A percentile compares a stretch with the other conserved stretches of the same genome.
Evolutionary conservation across 306 rosid genomes (phyloP).

Genomic region (Nissolia schottii): DNA sequence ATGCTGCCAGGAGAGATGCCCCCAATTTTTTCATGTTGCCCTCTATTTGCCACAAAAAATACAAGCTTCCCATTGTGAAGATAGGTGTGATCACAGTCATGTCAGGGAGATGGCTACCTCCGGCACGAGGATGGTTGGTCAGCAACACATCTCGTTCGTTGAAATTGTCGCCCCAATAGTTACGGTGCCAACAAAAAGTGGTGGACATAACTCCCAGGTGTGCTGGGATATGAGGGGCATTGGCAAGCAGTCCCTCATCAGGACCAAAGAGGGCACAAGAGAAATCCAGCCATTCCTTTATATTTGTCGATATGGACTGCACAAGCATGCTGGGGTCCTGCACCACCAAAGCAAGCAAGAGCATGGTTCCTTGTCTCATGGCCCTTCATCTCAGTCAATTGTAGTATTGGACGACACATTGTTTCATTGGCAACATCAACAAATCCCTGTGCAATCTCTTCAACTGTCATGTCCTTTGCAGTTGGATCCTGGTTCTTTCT

Average conservation of each 20-base stretch:
- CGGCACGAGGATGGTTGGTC: conserved; percentile 91
- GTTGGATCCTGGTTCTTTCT: conserved; percentile 61
- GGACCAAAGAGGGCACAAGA: conserved; percentile 95
- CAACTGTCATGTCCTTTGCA: conserved; percentile 71
- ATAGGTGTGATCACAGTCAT: conserved; percentile 90
- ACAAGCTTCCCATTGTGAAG: conserved; percentile 63
- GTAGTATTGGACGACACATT: conserved; percentile 94
- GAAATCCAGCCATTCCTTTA: conserved; percentile 91
- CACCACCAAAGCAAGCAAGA: conserved; percentile 99
- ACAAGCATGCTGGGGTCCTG: conserved; percentile 97
- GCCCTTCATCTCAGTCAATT: conserved; percentile 95
- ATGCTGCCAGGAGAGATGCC: conserved; percentile 95
- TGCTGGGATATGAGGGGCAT: conserved; percentile 93
- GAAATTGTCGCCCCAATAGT: conserved; percentile 64
- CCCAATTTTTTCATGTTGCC: conserved; percentile 93
- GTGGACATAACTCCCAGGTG: conserved; percentile 95
- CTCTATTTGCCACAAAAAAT: conserved; percentile 85
- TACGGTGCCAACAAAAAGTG: conserved; percentile 84
- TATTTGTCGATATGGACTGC: conserved; percentile 92
- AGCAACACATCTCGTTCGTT: conserved; percentile 89
- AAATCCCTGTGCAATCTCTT: conserved; percentile 79
- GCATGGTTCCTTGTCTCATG: conserved; percentile 89
- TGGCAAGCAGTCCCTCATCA: conserved; percentile 86
- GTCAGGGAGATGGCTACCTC: conserved; percentile 98
- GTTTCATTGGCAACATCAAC: conserved; percentile 94